Percentiles rank a stretch among this genome's conserved stretches.
These are phyloP conservation scores for Blastobotrys robertii DNA, from an alignment of 805 yeast genomes.

Conservation along the genomic window DNA sequence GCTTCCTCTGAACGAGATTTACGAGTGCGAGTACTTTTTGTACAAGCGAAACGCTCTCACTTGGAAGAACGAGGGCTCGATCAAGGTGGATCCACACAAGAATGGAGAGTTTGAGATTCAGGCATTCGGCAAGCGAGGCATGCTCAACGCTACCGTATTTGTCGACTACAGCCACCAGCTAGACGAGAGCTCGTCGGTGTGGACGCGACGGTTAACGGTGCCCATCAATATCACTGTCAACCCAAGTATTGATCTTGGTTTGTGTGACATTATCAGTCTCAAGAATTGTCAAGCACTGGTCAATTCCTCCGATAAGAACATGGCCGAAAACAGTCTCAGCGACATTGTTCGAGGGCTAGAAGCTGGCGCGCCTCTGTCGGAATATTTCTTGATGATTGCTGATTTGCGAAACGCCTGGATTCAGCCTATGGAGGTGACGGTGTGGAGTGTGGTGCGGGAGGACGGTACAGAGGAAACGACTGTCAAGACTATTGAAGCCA, in stretches of 20 bases:
- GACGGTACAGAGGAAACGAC: constrained; percentile 1
- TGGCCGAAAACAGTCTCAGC: constrained; percentile 9
- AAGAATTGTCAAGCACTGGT: constrained; percentile 2
- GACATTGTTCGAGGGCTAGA: background rate
- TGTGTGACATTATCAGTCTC: constrained; percentile 56
- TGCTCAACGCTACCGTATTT: constrained; percentile 52
- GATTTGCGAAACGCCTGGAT: constrained; percentile 81
- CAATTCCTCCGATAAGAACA: constrained; percentile 2
- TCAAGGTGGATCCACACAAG: constrained; percentile 26
- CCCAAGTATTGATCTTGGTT: constrained; percentile 63
- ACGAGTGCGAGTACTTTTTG: constrained; percentile 66
- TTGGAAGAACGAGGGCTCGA: constrained; percentile 27
- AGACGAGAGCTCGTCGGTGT: constrained; percentile 22
- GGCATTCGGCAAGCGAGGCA: constrained; percentile 63
- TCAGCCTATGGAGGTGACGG: constrained; percentile 31
- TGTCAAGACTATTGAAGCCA: constrained; percentile 22
- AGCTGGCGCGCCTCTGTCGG: constrained; percentile 29
- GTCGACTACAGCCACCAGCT: constrained; percentile 50
- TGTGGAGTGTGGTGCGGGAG: constrained; percentile 13
- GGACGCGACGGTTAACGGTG: constrained; percentile 49
- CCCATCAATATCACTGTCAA: constrained; percentile 64
- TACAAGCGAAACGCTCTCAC: constrained; percentile 47
- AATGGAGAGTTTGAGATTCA: constrained; percentile 45
- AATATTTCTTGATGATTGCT: constrained; percentile 54
- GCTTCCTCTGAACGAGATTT: constrained; percentile 50